Percentiles rank a stretch among this genome's conserved stretches.
Evolutionary conservation across 176 grass and related monocot genomes (phyloP).

Genomic region (Oryza brachyantha): DNA sequence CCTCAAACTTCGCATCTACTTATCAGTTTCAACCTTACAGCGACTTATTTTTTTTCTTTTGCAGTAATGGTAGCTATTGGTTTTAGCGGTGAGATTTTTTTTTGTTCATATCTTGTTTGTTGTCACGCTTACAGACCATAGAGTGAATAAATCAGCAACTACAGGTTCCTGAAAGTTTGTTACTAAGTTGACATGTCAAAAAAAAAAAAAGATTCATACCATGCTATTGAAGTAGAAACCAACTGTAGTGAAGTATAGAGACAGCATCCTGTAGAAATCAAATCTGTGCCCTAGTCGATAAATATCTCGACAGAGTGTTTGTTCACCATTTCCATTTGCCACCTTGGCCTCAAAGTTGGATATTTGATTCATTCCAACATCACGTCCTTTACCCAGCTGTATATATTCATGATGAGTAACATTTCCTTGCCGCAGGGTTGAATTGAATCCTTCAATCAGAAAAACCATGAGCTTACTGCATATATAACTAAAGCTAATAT

Average conservation of each 20-base stretch:
- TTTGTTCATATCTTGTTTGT: background rate
- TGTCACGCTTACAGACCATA: slow-evolving; percentile 13
- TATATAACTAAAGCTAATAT: slow-evolving; percentile 12
- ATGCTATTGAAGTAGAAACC: slow-evolving; percentile 71
- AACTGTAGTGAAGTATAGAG: slow-evolving; percentile 68
- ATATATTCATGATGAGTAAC: slow-evolving; percentile 78
- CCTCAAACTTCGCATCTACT: slow-evolving; percentile 1
- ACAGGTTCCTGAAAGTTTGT: slow-evolving; percentile 10
- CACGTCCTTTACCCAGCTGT: slow-evolving; percentile 71
- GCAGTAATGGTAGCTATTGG: background rate
- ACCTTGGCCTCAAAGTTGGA: slow-evolving; percentile 80
- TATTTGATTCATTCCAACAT: slow-evolving; percentile 84
- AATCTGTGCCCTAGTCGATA: slow-evolving; percentile 72
- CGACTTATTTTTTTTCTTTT: background rate
- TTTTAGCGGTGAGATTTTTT: slow-evolving; percentile 1
- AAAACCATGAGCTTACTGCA: slow-evolving; percentile 1
- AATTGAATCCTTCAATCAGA: slow-evolving; percentile 54
- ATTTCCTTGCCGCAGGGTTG: slow-evolving; percentile 61
- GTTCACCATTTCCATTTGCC: slow-evolving; percentile 71
- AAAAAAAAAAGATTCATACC: slow-evolving; percentile 41
- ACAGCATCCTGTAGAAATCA: slow-evolving; percentile 73
- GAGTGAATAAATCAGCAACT: slow-evolving; percentile 17
- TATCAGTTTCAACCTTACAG: background rate
- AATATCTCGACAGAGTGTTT: slow-evolving; percentile 69
- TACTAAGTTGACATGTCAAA: slow-evolving; percentile 25